Evolutionary conservation across 2,329 filamentous ascomycete species (phyloP).

Genomic region (Verticillium klebahnii): DNA sequence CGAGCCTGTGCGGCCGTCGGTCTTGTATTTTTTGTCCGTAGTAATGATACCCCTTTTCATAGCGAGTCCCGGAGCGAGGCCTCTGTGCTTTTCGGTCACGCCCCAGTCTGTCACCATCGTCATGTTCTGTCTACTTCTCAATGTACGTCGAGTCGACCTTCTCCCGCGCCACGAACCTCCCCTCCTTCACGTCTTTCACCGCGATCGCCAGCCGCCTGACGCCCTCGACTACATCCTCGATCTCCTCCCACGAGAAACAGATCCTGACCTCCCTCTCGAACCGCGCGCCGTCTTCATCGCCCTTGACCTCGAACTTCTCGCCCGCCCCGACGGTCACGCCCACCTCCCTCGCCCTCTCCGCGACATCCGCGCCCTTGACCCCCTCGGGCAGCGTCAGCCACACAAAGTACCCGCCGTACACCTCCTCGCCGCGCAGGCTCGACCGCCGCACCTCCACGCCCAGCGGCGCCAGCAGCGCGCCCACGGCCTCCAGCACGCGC

Average conservation of each 20-base stretch:
- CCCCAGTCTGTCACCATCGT: not conserved
- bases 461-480: conserved; percentile 54
- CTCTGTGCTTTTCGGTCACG: too few species aligned
- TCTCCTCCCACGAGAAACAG: conserved; percentile 70
- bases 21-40: not conserved
- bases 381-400: conserved; percentile 64
- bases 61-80: too few species aligned
- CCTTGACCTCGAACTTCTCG: conserved; percentile 62
- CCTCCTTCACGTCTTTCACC: conserved; percentile 24
- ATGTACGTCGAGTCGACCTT: not conserved
- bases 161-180: conserved; percentile 4
- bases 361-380: conserved; percentile 49
- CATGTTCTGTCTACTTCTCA: not conserved
- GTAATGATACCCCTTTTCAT: conserved; percentile 4
- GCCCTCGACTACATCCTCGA: conserved; percentile 61
- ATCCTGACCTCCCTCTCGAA: conserved; percentile 61
- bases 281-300: conserved; percentile 44
- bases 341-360: conserved; percentile 51
- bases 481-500: conserved; percentile 54
- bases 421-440: conserved; percentile 25
- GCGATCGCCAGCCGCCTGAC: conserved; percentile 57
- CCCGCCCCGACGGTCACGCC: conserved; percentile 66
- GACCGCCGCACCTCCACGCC: conserved; percentile 44
- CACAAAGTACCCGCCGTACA: conserved; percentile 80
- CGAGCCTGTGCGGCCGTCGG: not conserved